Percentiles rank a stretch among this genome's conserved stretches.
Evolutionary conservation across 257 asterid species (phyloP).

Genomic region (Scutellaria minor): DNA sequence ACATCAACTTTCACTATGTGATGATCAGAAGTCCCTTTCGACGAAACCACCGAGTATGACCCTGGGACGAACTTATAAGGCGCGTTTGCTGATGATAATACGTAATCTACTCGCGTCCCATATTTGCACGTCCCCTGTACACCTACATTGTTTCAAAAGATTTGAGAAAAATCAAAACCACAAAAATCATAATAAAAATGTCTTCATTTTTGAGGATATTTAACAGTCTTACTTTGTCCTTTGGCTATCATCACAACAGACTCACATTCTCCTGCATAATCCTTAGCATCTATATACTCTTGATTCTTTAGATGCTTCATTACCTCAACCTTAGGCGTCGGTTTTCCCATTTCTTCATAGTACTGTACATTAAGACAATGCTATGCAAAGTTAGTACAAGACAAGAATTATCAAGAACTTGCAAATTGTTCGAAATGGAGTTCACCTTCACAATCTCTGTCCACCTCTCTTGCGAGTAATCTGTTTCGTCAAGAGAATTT

Average conservation of each 20-base stretch:
- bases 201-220: neutral
- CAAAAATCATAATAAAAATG: neutral
- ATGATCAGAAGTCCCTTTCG: conserved; percentile 97
- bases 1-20: conserved; percentile 90
- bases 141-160: conserved; percentile 47
- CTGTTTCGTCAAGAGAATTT: conserved; percentile 83
- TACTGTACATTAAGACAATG: conserved; percentile 49
- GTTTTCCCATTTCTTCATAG: conserved; percentile 91
- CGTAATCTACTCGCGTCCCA: conserved; percentile 89
- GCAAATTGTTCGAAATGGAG: neutral
- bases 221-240: conserved; percentile 74
- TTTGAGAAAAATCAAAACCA: neutral
- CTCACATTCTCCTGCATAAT: conserved; percentile 90
- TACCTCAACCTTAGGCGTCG: conserved; percentile 81
- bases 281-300: conserved; percentile 81
- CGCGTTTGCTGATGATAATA: conserved; percentile 65
- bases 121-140: conserved; percentile 98
- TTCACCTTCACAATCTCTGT: conserved; percentile 80
- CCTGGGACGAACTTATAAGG: conserved; percentile 82
- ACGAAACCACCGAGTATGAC: conserved; percentile 86
- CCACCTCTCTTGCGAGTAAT: conserved; percentile 94
- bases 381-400: neutral
- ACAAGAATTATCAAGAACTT: neutral
- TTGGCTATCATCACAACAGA: conserved; percentile 95
- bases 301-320: conserved; percentile 75